phyloP scores from a whole-genome alignment of 306 rosid genomes.

The Myrica gale region DNA sequence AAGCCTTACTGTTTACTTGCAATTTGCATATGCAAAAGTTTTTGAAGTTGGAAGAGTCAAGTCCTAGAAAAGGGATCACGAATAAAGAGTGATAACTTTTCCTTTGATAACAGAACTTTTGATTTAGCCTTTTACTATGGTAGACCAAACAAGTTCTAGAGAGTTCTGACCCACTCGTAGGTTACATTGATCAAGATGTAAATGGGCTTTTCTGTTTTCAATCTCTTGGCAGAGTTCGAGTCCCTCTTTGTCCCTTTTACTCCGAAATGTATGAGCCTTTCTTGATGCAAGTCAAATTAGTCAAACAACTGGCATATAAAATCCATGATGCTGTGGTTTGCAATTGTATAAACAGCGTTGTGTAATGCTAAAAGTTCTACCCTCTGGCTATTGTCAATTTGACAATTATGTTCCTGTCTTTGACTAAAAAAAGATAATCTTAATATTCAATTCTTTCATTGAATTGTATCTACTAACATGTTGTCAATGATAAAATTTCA shows the following conservation, averaged over 20 bases:
- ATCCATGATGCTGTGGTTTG: background rate
- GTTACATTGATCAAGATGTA: background rate
- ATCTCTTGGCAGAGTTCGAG: background rate
- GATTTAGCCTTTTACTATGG: background rate
- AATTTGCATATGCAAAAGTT: background rate
- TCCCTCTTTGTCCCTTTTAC: background rate
- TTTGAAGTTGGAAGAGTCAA: background rate
- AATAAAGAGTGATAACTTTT: background rate
- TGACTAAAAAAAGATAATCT: background rate
- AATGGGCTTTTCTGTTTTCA: background rate
- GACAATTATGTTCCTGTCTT: background rate
- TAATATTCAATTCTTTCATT: background rate
- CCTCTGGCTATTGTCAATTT: conserved; percentile 1
- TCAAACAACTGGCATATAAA: background rate
- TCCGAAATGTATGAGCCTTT: background rate
- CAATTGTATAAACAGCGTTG: background rate
- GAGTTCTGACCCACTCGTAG: background rate
- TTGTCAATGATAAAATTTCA: background rate
- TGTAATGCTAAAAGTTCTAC: background rate
- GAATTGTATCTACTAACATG: conserved; percentile 1
- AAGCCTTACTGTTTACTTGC: background rate
- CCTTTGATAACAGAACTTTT: background rate
- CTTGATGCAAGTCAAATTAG: background rate
- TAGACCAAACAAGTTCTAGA: background rate
- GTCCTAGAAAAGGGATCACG: background rate